These are phyloP conservation scores for Ustilago xerochloae DNA, from an alignment of 1,284 basidiomycete genomes.

Conservation along the genomic window DNA sequence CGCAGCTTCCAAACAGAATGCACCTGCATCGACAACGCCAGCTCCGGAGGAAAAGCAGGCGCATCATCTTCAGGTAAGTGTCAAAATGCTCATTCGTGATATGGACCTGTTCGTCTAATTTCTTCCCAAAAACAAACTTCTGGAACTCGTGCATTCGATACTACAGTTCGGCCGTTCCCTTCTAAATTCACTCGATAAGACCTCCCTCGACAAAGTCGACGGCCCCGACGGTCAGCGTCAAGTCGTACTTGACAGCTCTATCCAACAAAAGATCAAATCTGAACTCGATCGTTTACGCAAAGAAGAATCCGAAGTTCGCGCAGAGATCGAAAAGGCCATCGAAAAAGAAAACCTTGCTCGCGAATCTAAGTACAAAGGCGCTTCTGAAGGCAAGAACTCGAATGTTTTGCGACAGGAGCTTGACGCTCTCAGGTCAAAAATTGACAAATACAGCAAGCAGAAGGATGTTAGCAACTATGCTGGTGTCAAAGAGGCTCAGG, in stretches of 20 bases:
- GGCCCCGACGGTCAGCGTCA: slow-evolving; percentile 52
- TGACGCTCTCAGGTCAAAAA: slow-evolving; percentile 71
- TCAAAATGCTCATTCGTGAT: neutral
- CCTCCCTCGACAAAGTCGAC: slow-evolving; percentile 39
- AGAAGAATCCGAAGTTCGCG: slow-evolving; percentile 59
- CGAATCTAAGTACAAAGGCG: slow-evolving; percentile 50
- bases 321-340: slow-evolving; percentile 62
- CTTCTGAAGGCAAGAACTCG: slow-evolving; percentile 59
- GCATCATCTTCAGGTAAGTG: slow-evolving; percentile 36
- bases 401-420: slow-evolving; percentile 59
- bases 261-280: slow-evolving; percentile 61
- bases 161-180: slow-evolving; percentile 53
- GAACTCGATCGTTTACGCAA: slow-evolving; percentile 60
- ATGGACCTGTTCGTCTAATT: too few species aligned
- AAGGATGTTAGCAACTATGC: slow-evolving; percentile 74
- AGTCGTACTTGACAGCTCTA: slow-evolving; percentile 53
- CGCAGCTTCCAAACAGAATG: slow-evolving; percentile 47
- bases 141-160: neutral
- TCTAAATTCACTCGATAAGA: slow-evolving; percentile 50
- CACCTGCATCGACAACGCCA: slow-evolving; percentile 33
- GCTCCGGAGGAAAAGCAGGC: slow-evolving; percentile 49
- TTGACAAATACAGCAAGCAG: slow-evolving; percentile 78
- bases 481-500: slow-evolving; percentile 74
- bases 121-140: too few species aligned
- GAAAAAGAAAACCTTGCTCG: slow-evolving; percentile 62